Evolutionary conservation across 2,329 filamentous ascomycete genomes (phyloP), one percentile per base, ranked within the genome.

Genomic region (Alternaria sp.): DNA sequence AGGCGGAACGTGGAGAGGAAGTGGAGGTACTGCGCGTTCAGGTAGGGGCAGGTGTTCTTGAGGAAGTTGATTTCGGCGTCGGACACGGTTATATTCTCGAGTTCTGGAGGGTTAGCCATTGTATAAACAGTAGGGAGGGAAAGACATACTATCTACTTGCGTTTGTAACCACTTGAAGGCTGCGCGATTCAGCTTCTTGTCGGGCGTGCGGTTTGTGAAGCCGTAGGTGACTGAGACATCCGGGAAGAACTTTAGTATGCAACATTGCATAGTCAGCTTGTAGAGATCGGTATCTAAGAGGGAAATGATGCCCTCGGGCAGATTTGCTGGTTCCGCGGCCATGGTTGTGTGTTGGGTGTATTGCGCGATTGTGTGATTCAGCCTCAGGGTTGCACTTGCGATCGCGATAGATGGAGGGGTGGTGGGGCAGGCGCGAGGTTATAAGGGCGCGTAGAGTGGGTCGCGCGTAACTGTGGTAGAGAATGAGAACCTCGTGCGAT

Each of bases 261-360:
- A 81, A 57, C 79, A 97, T 90, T 99, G 96, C 96, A 99, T 99
- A 19, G 96, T 99, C 81, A 99, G 83, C 82, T 99, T 99, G 87
- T 97, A 99, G 65, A 99, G 81, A 79, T 91, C 89, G 1, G 84
- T 85, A 61, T 85, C 84, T 49, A 85, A 74, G n/a, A 85, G 76
- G 3, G 83, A 85, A 65, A 73, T 72, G 53, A 80, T 67, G 71
- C 79, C 79, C 72, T 80, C 79, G 6, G 82, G 79, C 76, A 79
- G 49, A 25, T 58, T 65, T 5, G 69, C 66, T 7, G 65, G 43
- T 44, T 57, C 49, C 9, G 57, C 50, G 19, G 71, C 73, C 76
- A 79, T 79, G 52, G 7, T 57, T 57, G 40, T 43, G 51, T 56
- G 57, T 43, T 43, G 50, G 25, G 28, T 50, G 54, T 40, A 6